Base-by-base conservation (phyloP, 805 yeast genomes). In the Limtongia smithiae region DNA sequence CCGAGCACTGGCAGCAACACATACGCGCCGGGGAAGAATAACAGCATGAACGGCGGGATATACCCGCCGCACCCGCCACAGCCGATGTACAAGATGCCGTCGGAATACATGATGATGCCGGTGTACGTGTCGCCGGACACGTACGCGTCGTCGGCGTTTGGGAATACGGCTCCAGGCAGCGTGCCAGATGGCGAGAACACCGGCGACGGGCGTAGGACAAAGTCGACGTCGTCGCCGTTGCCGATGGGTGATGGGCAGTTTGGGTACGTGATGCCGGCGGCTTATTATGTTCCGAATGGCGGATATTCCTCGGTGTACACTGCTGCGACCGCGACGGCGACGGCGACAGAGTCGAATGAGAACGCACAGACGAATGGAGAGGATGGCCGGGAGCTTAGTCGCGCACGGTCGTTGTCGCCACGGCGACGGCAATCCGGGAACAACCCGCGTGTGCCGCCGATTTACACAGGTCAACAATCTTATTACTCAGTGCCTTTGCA, bases 21-120 rank as follows among this genome's bases (percentile, higher is more conserved):
- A 6, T n/a, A 20, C 22, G 27, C 11, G 17, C 14, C 5, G 7
- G 40, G 28, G 21, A 12, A 28, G 22, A n/a, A 15, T 11, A 28
- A 2, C n/a, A 14, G 33, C 15, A 31, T 41, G 21, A 41, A 42
- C 9, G 51, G 51, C 7, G 54, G 54, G 9, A 17, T 50, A 0
- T 50, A 41, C 17, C 54, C 53, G 20, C 48, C 52, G 28, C 45
- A 41, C 17, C 54, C 53, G 20, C 48, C 52, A 22, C 53, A 48
- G 24, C 3, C 38, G 47, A 33, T 37, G 12, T 25, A 27, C 39
- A 48, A 43, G 18, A 34, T 38, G 11, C 50, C 50, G 17, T 12
- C 46, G 6, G 54, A 45, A 24, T 46, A 37, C 37, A 41, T 28
- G 9, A 41, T 44, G 28, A 33, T 28, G 27, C 54, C 48, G 22